Evolutionary conservation across 768 basidiomycete species (phyloP).

Genomic region (Coprinopsis sp.): DNA sequence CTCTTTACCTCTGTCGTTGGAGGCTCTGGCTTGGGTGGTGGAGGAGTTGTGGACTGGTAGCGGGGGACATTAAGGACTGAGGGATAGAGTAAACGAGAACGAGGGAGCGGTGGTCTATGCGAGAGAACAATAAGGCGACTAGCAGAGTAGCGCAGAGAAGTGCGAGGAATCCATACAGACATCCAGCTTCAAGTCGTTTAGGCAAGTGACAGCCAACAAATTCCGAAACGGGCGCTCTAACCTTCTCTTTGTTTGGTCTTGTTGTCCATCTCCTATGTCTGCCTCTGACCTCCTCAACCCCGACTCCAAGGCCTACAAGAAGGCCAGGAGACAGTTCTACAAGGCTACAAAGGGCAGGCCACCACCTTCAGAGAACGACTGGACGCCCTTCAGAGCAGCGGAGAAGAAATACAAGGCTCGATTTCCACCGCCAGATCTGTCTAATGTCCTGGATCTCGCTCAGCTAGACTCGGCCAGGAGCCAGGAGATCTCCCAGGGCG

Average conservation of each 20-base stretch:
- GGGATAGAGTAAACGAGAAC: constrained; percentile 18
- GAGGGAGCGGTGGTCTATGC: constrained; percentile 22
- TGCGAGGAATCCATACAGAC: constrained; percentile 76
- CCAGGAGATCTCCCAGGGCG: constrained; percentile 39
- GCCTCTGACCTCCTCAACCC: constrained; percentile 38
- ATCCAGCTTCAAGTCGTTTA: constrained; percentile 31
- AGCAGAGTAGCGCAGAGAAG: constrained; percentile 32
- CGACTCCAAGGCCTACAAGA: constrained; percentile 50
- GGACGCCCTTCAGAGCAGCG: constrained; percentile 71
- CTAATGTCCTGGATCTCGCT: constrained; percentile 63
- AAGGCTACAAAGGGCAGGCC: constrained; percentile 58
- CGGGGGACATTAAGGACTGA: constrained; percentile 16
- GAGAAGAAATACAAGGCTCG: constrained; percentile 80
- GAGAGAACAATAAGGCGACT: constrained; percentile 33
- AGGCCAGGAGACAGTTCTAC: constrained; percentile 49
- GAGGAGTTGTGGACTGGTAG: constrained; percentile 18
- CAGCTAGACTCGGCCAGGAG: constrained; percentile 34
- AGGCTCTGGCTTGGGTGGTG: constrained; percentile 20
- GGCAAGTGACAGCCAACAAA: background rate
- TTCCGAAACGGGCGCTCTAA: background rate
- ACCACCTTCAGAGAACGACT: constrained; percentile 41
- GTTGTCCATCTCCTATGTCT: constrained; percentile 21
- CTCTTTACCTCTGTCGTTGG: constrained; percentile 38
- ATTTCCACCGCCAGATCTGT: constrained; percentile 75
- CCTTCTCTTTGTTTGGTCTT: constrained; percentile 26